Conservation (phyloP, 768 basidiomycete genomes). For the Lactarius pseudohatsudake region DNA sequence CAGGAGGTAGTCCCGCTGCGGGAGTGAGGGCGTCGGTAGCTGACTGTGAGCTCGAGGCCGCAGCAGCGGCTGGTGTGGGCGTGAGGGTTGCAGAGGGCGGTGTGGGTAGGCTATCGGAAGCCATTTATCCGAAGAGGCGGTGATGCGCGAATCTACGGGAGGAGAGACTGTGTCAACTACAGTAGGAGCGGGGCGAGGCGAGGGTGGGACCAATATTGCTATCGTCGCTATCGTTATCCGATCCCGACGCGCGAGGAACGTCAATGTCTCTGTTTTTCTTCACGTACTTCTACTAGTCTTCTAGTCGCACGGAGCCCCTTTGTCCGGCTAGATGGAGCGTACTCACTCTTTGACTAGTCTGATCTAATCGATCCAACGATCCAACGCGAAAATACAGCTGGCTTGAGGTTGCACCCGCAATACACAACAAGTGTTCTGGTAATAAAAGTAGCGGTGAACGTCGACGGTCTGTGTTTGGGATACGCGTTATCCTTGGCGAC, state of each 20-base stretch:
- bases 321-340: background rate
- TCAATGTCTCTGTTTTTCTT: background rate
- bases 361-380: constrained; percentile 3
- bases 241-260: background rate
- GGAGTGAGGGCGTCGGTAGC: constrained; percentile 1
- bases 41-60: constrained; percentile 10
- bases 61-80: background rate
- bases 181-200: background rate
- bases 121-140: constrained; percentile 3
- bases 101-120: constrained; percentile 22
- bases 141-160: background rate
- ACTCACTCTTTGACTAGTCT: constrained; percentile 7
- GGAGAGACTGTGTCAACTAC: background rate
- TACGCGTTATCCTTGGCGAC: background rate
- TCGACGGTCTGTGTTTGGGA: background rate
- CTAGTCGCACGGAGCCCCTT: background rate
- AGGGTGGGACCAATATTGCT: background rate
- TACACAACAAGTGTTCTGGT: background rate
- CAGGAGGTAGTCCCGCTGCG: background rate
- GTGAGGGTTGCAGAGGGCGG: constrained; percentile 13
- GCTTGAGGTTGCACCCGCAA: constrained; percentile 2
- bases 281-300: background rate
- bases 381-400: background rate
- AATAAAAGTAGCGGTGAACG: background rate
- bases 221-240: background rate